Conservation (phyloP, 2,329 filamentous ascomycete genomes). For the Chrysoporthe austroafricana region DNA sequence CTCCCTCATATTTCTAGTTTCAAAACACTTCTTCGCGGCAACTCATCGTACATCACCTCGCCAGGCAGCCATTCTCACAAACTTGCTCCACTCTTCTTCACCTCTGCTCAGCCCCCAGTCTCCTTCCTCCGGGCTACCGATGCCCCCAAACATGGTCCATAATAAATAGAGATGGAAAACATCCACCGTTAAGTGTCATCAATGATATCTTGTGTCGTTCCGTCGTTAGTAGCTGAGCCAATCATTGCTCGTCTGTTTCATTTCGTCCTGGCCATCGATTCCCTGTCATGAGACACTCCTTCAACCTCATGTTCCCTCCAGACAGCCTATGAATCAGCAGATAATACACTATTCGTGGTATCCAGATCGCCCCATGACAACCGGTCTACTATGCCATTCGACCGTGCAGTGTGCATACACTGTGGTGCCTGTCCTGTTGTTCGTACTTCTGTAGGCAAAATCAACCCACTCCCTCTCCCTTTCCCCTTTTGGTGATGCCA, state of each 20-base stretch:
- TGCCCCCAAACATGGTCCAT: constrained; percentile 10
- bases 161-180: constrained; percentile 19
- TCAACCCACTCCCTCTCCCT: constrained; percentile 2
- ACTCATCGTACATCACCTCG: constrained; percentile 21
- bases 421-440: constrained; percentile 22
- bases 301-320: constrained; percentile 7
- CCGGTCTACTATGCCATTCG: constrained; percentile 15
- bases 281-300: constrained; percentile 16
- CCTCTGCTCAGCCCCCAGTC: background rate
- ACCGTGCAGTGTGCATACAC: constrained; percentile 15
- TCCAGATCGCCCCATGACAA: constrained; percentile 18
- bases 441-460: constrained; percentile 9
- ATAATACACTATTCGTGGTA: constrained; percentile 12
- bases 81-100: background rate
- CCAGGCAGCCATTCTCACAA: background rate
- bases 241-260: constrained; percentile 18
- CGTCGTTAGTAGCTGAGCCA: constrained; percentile 26
- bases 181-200: constrained; percentile 28
- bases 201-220: constrained; percentile 29
- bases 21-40: constrained; percentile 13
- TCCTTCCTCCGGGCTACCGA: background rate
- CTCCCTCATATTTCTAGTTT: constrained; percentile 16
- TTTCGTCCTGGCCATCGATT: constrained; percentile 7
- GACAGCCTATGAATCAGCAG: constrained; percentile 19
- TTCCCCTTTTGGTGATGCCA: constrained; percentile 21